Evolutionary conservation across 495 filamentous ascomycete genomes (phyloP), one percentile per base, ranked within the genome.

Genomic region (Pseudevernia furfuracea): DNA sequence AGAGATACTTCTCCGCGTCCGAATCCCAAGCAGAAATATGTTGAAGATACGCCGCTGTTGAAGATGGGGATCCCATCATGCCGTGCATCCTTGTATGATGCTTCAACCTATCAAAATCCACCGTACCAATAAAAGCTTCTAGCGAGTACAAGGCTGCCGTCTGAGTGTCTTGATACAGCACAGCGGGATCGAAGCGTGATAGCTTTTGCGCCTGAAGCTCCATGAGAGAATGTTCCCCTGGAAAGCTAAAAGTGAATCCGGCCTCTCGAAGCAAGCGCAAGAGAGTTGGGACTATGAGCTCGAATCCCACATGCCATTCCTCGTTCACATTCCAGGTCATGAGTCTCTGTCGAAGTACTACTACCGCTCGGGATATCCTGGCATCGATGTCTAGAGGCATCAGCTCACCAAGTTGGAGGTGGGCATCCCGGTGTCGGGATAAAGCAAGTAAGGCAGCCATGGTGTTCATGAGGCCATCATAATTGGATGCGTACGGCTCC

Each of bases 11-110:
- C 58, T 80, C 78, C 1, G 70, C 68, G 30, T 74, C 69, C 4
- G 70, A 59, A 63, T 82, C 78, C 79, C 79, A 81, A 0, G 48
- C 23, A 5, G 72, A 66, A 8, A 67, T 44, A 62, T 79, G 60
- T 64, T 77, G 78, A 52, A 82, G 62, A 60, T 79, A 79, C 17
- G 77, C 78, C 19, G 77, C 75, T 11, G 78, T 61, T 15, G 59
- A 66, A 19, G 75, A 73, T 11, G 75, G 75, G 8, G 74, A 77
- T 0, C 66, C 74, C 71, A 77, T 66, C 70, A 77, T 74, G 30
- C 68, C 68, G 23, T 75, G 75, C 38, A 65, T 61, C 15, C 64
- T 66, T 41, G 67, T 70, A 39, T 76, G 74, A 38, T 79, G 74
- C 17, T 60, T 67, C 19, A 79, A 60, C 30, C 66, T 71, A 52